phyloP scores from a whole-genome alignment of 257 asterid genomes.

The Rubia yunnanensis region DNA sequence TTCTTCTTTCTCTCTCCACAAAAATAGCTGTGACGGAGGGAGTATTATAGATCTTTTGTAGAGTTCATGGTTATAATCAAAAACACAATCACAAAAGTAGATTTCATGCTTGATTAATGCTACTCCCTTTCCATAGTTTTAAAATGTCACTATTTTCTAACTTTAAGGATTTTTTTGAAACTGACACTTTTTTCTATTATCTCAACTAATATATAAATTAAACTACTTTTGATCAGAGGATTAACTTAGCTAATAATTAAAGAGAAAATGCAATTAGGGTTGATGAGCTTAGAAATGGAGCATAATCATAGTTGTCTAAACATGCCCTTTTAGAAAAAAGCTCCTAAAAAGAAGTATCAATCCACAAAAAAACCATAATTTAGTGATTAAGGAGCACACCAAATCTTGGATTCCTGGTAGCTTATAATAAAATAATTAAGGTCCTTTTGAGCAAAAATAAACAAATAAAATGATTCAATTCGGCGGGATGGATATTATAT shows the following conservation, averaged over 20 bases:
- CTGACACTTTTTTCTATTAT: too few species aligned
- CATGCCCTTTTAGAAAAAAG: slow-evolving; percentile 9
- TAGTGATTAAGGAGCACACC: slow-evolving; percentile 5
- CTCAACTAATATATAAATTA: too few species aligned
- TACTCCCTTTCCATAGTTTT: too few species aligned
- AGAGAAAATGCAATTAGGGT: not conserved
- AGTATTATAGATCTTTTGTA: too few species aligned
- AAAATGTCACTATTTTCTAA: too few species aligned
- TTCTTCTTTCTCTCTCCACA: too few species aligned
- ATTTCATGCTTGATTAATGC: not conserved
- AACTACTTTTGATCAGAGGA: not conserved
- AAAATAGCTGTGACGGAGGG: too few species aligned
- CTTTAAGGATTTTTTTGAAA: too few species aligned
- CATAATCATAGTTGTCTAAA: not conserved
- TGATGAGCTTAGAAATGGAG: not conserved
- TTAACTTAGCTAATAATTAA: not conserved
- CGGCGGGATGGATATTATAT: slow-evolving; percentile 16
- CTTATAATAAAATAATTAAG: not conserved
- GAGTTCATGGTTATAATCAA: not conserved
- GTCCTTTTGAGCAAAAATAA: not conserved
- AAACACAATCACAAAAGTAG: not conserved
- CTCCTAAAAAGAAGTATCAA: slow-evolving; percentile 21
- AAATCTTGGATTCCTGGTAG: slow-evolving; percentile 10
- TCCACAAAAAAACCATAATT: slow-evolving; percentile 20
- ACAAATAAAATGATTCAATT: slow-evolving; percentile 4